Conservation (phyloP, 768 basidiomycete genomes). For the Boletus vermiculosoides region DNA sequence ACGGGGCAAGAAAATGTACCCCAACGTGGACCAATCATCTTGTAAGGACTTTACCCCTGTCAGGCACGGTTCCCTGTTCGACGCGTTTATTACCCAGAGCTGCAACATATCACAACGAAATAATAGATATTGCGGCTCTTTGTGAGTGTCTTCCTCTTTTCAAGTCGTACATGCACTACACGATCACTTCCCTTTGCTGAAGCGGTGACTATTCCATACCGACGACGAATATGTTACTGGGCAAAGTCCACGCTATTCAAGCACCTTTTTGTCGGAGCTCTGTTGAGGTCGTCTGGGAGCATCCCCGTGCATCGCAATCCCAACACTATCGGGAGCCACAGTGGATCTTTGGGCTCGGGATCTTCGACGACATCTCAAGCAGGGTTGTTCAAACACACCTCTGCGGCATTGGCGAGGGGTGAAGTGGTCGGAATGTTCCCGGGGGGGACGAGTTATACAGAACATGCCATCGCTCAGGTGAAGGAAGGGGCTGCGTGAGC, state of each 20-base stretch:
- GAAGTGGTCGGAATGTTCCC: constrained; percentile 69
- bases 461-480: constrained; percentile 46
- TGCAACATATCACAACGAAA: constrained; percentile 68
- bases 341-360: not conserved
- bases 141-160: constrained; percentile 28
- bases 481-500: constrained; percentile 70
- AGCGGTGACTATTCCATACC: constrained; percentile 59
- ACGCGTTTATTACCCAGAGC: constrained; percentile 36
- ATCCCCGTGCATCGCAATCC: constrained; percentile 70
- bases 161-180: not conserved
- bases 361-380: constrained; percentile 28
- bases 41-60: constrained; percentile 39
- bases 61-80: not conserved
- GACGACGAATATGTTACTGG: constrained; percentile 60
- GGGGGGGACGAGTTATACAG: constrained; percentile 56
- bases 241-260: constrained; percentile 70
- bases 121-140: constrained; percentile 53
- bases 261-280: constrained; percentile 48
- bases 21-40: constrained; percentile 39
- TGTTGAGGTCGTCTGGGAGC: constrained; percentile 60
- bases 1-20: constrained; percentile 58
- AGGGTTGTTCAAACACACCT: constrained; percentile 54
- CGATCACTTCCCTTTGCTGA: not conserved
- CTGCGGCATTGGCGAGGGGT: constrained; percentile 49
- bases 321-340: constrained; percentile 30